A percentile compares a stretch with the other conserved stretches of the same genome.
These are phyloP conservation scores for Clarkia xantiana DNA, from an alignment of 345 rosid species.

Conservation along the genomic window DNA sequence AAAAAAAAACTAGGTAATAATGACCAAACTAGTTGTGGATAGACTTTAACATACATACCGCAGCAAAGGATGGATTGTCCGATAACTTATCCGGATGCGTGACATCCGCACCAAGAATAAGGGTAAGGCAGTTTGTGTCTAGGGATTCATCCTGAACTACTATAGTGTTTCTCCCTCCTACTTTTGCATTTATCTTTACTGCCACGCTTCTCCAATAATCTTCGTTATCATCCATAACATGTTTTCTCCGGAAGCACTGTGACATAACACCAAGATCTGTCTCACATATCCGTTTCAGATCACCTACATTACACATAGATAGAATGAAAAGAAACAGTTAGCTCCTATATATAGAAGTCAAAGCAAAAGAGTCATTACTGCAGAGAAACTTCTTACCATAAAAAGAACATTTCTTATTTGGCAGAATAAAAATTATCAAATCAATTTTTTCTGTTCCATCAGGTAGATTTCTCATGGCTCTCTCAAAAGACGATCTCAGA, in stretches of 20 bases:
- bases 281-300: conserved; percentile 89
- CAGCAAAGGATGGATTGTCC: conserved; percentile 98
- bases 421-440: conserved; percentile 79
- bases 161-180: conserved; percentile 98
- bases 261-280: conserved; percentile 95
- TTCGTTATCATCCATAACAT: conserved; percentile 70
- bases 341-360: too few relatives aligned
- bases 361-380: not conserved
- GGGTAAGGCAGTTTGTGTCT: too few relatives aligned
- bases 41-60: too few relatives aligned
- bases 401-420: conserved; percentile 90
- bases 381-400: conserved; percentile 41
- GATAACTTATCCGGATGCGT: conserved; percentile 99
- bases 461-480: conserved; percentile 55
- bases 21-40: not conserved
- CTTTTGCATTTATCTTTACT: conserved; percentile 89
- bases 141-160: conserved; percentile 79
- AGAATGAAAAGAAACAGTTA: not conserved
- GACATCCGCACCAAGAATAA: conserved; percentile 99
- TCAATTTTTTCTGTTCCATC: conserved; percentile 74
- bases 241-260: conserved; percentile 86
- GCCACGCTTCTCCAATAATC: conserved; percentile 92
- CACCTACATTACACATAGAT: conserved; percentile 37
- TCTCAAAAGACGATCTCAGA: conserved; percentile 66
- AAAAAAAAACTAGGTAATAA: not conserved